phyloP scores from a whole-genome alignment of 768 basidiomycete genomes.

The Tylopilus rubrobrunneus region DNA sequence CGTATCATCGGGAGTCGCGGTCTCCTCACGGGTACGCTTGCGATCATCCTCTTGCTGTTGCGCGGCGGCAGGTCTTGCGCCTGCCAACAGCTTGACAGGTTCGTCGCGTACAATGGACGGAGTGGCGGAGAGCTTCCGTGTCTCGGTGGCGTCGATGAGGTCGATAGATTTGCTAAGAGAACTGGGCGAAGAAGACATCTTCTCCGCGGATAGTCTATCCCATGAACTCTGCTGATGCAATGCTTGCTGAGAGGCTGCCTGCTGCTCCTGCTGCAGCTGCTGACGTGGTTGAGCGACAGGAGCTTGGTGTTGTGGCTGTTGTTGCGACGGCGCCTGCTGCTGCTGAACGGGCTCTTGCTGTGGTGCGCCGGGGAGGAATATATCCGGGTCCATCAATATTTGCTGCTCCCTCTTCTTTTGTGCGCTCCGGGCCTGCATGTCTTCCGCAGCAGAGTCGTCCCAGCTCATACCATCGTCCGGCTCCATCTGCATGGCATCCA shows the following conservation, averaged over 20 bases:
- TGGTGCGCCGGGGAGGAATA: slow-evolving; percentile 33
- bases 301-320: slow-evolving; percentile 28
- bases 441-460: slow-evolving; percentile 68
- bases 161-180: slow-evolving; percentile 44
- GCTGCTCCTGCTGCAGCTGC: slow-evolving; percentile 34
- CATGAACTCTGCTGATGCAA: slow-evolving; percentile 45
- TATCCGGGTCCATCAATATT: slow-evolving; percentile 29
- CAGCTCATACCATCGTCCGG: slow-evolving; percentile 85
- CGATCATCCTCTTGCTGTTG: slow-evolving; percentile 51
- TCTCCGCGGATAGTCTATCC: slow-evolving; percentile 41
- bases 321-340: slow-evolving; percentile 10
- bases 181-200: slow-evolving; percentile 26
- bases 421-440: slow-evolving; percentile 37
- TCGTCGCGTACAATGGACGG: slow-evolving; percentile 70
- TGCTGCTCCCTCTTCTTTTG: slow-evolving; percentile 25
- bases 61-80: slow-evolving; percentile 34
- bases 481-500: slow-evolving; percentile 45
- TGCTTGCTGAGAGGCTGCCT: slow-evolving; percentile 22
- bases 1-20: slow-evolving; percentile 41
- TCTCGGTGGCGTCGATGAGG: slow-evolving; percentile 67
- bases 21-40: slow-evolving; percentile 50
- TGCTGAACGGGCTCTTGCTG: slow-evolving; percentile 22
- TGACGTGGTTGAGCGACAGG: slow-evolving; percentile 33
- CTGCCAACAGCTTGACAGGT: slow-evolving; percentile 22
- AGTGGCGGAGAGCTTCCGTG: slow-evolving; percentile 72